phyloP scores from a whole-genome alignment of 139 green algal species.

The Dunaliella primolecta region DNA sequence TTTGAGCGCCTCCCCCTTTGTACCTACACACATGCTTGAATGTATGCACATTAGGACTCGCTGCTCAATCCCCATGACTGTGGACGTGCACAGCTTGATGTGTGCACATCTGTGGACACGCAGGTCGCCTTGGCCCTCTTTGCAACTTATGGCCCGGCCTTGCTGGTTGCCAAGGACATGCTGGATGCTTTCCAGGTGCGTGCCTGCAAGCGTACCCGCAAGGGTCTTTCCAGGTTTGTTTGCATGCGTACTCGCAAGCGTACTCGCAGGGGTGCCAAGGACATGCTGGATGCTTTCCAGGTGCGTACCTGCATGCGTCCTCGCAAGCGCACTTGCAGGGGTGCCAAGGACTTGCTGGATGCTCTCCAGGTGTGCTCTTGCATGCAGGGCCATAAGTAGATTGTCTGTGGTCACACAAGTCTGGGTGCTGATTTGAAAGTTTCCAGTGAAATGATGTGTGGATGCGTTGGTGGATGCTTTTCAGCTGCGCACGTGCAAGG shows the following conservation, averaged over 20 bases:
- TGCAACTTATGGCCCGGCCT: conserved; percentile 23
- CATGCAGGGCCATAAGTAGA: not conserved
- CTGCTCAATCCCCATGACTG: too few species aligned
- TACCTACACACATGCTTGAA: too few species aligned
- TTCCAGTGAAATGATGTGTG: not conserved
- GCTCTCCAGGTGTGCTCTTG: conserved; percentile 23
- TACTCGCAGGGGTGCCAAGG: not conserved
- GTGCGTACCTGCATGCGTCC: not conserved
- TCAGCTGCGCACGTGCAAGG: conserved; percentile 3
- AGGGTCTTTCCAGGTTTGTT: not conserved
- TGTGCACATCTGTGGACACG: too few species aligned
- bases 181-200: conserved; percentile 37
- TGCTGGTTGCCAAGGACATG: conserved; percentile 25
- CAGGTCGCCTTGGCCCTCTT: conserved; percentile 32
- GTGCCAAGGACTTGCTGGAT: conserved; percentile 33
- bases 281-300: conserved; percentile 43
- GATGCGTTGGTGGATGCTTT: conserved; percentile 40
- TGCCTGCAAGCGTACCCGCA: not conserved
- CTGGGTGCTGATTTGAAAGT: not conserved
- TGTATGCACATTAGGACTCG: too few species aligned
- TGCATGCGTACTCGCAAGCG: too few species aligned
- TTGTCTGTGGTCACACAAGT: too few species aligned
- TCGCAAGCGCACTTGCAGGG: too few species aligned
- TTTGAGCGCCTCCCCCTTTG: too few species aligned
- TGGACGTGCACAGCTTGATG: too few species aligned